Percentiles rank a stretch among this genome's conserved stretches.
Evolutionary conservation across 106 monocot genomes (phyloP).

Genomic region (Platanthera guangdongensis): DNA sequence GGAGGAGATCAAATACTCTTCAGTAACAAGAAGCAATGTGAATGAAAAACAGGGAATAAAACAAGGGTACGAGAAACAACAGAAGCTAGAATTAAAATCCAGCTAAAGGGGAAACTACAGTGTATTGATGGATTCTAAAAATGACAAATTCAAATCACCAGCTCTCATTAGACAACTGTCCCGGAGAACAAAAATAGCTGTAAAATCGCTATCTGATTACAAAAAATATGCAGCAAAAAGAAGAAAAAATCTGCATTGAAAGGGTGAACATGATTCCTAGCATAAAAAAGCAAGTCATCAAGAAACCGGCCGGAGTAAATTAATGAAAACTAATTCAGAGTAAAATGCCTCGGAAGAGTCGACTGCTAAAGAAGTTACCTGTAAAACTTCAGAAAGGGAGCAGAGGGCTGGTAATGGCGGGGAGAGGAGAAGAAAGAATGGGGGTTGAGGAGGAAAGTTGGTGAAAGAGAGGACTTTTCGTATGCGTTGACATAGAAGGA

Average conservation of each 20-base stretch:
- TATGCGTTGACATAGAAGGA: constrained; percentile 29
- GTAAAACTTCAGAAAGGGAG: not conserved
- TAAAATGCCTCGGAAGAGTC: not conserved
- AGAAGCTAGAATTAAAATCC: not conserved
- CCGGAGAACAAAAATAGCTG: not conserved
- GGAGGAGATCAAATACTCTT: too few relatives aligned
- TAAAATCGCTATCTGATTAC: not conserved
- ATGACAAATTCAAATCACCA: not conserved
- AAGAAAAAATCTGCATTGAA: not conserved
- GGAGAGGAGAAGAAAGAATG: constrained; percentile 1
- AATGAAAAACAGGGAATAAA: not conserved
- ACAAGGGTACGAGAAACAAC: constrained; percentile 2
- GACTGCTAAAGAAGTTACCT: not conserved
- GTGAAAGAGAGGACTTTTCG: constrained; percentile 36
- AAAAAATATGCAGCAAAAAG: not conserved
- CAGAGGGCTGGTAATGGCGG: constrained; percentile 9
- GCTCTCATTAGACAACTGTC: not conserved
- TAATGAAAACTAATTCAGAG: not conserved
- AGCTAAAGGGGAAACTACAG: not conserved
- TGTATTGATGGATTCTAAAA: not conserved
- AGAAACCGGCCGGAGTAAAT: not conserved
- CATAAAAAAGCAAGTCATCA: not conserved
- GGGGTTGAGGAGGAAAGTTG: constrained; percentile 36
- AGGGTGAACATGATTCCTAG: not conserved
- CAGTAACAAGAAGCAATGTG: not conserved